A percentile compares a stretch with the other conserved stretches of the same genome.
Conservation (phyloP, 768 basidiomycete genomes). For the Suillus cothurnatus region DNA sequence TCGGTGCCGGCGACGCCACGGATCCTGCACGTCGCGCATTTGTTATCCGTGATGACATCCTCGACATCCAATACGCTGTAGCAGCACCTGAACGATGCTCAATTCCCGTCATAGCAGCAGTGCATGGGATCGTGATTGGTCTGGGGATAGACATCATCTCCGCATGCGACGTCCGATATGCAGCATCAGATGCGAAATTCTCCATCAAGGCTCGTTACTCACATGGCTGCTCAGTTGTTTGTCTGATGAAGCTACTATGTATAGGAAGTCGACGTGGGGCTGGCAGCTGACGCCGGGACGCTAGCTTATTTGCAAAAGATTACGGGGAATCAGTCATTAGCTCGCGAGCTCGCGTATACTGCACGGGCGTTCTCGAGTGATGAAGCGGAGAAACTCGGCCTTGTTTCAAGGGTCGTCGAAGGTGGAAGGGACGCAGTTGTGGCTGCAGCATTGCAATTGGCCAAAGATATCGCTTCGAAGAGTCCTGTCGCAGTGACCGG, state of each 20-base stretch:
- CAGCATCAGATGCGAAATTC: slow-evolving; percentile 62
- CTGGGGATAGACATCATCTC: slow-evolving; percentile 71
- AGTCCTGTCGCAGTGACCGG: slow-evolving; percentile 78
- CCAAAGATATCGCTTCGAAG: slow-evolving; percentile 66
- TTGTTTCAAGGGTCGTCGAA: slow-evolving; percentile 70
- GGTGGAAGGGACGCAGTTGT: slow-evolving; percentile 72
- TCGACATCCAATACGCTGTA: slow-evolving; percentile 71
- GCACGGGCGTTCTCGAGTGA: slow-evolving; percentile 66
- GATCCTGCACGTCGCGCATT: slow-evolving; percentile 61
- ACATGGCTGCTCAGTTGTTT: neutral
- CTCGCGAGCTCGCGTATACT: slow-evolving; percentile 77
- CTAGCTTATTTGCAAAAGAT: slow-evolving; percentile 82
- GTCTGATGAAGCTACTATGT: neutral
- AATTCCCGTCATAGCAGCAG: slow-evolving; percentile 82
- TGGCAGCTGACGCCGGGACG: slow-evolving; percentile 88
- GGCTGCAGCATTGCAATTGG: slow-evolving; percentile 64
- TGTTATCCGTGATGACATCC: slow-evolving; percentile 47
- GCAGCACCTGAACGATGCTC: slow-evolving; percentile 64
- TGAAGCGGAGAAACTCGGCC: slow-evolving; percentile 70
- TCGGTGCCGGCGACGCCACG: slow-evolving; percentile 5
- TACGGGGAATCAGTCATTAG: slow-evolving; percentile 69
- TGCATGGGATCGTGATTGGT: slow-evolving; percentile 75
- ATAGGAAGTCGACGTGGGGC: slow-evolving; percentile 84
- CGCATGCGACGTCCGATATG: slow-evolving; percentile 80
- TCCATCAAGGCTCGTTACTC: slow-evolving; percentile 63